Evolutionary conservation across 805 yeast species (phyloP).

Genomic region (Starmerella bombicola): DNA sequence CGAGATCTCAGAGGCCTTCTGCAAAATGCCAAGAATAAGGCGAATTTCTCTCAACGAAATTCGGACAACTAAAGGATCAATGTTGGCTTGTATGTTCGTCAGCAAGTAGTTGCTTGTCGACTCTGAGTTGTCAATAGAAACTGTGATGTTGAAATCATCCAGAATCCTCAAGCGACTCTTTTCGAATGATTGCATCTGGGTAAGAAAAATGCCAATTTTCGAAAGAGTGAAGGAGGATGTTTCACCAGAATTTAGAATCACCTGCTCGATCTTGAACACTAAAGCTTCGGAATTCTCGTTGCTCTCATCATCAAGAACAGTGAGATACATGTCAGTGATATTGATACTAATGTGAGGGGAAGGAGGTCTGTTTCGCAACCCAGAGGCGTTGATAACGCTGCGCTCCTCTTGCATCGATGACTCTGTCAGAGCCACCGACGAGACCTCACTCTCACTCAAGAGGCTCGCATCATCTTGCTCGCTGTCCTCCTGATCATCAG

Average conservation of each 20-base stretch:
- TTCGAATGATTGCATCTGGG: constrained; percentile 58
- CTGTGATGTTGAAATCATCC: constrained; percentile 76
- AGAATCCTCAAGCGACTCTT: constrained; percentile 55
- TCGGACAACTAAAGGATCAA: constrained; percentile 71
- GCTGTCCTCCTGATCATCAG: constrained; percentile 10
- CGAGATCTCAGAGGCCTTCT: constrained; percentile 45
- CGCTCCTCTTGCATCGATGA: background rate
- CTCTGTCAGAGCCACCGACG: background rate
- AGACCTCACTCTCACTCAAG: background rate
- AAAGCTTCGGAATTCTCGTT: constrained; percentile 65
- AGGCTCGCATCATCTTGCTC: background rate
- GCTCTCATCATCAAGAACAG: constrained; percentile 69
- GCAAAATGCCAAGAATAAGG: constrained; percentile 60
- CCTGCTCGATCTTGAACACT: constrained; percentile 76
- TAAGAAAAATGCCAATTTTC: constrained; percentile 76
- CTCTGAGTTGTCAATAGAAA: constrained; percentile 59
- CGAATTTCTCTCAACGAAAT: constrained; percentile 78
- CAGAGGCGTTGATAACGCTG: no score
- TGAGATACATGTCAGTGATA: constrained; percentile 62
- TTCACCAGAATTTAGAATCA: constrained; percentile 55
- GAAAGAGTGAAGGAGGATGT: constrained; percentile 54
- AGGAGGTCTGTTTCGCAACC: background rate
- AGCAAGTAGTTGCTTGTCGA: constrained; percentile 46
- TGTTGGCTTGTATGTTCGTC: constrained; percentile 52
- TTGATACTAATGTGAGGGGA: constrained; percentile 34